Conservation (phyloP, 495 filamentous ascomycete species). For the Geoglossum glabrum region DNA sequence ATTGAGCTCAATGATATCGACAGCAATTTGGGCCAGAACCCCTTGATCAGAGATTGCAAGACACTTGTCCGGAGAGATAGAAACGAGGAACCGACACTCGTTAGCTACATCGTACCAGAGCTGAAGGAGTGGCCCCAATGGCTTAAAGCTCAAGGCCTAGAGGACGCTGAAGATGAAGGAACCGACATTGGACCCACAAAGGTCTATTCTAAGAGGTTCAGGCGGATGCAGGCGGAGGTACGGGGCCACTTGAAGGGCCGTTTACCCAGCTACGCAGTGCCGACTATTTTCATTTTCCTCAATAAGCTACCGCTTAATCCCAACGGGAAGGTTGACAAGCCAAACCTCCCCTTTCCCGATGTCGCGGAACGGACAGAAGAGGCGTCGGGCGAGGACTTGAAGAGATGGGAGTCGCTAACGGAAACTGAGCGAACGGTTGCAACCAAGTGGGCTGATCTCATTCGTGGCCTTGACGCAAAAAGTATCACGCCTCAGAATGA, state of each 20-base stretch:
- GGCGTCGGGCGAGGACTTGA: slow-evolving; percentile 6
- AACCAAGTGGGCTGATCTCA: slow-evolving; percentile 44
- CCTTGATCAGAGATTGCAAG: slow-evolving; percentile 66
- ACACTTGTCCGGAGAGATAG: slow-evolving; percentile 76
- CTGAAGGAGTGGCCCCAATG: slow-evolving; percentile 48
- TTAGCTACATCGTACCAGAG: slow-evolving; percentile 83
- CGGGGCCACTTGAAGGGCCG: slow-evolving; percentile 54
- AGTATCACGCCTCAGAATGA: slow-evolving; percentile 42
- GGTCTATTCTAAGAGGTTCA: slow-evolving; percentile 40
- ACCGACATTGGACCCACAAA: slow-evolving; percentile 28
- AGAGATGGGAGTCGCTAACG: slow-evolving; percentile 11
- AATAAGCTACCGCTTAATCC: slow-evolving; percentile 73
- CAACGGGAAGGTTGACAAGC: slow-evolving; percentile 87
- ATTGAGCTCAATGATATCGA: slow-evolving; percentile 94
- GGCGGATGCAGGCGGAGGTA: slow-evolving; percentile 50
- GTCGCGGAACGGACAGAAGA: slow-evolving; percentile 35
- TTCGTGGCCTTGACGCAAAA: slow-evolving; percentile 25
- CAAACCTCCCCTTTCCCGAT: slow-evolving; percentile 79
- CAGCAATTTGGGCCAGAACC: slow-evolving; percentile 57
- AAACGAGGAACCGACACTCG: slow-evolving; percentile 72
- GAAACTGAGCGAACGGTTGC: slow-evolving; percentile 49
- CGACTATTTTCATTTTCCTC: slow-evolving; percentile 60
- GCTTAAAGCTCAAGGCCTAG: slow-evolving; percentile 33
- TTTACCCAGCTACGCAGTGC: slow-evolving; percentile 65
- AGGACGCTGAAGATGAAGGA: slow-evolving; percentile 26